Percentiles rank a stretch among this genome's conserved stretches.
Evolutionary conservation across 192 early-diverging fungal genomes (phyloP).

Genomic region (Lobosporangium transversale): DNA sequence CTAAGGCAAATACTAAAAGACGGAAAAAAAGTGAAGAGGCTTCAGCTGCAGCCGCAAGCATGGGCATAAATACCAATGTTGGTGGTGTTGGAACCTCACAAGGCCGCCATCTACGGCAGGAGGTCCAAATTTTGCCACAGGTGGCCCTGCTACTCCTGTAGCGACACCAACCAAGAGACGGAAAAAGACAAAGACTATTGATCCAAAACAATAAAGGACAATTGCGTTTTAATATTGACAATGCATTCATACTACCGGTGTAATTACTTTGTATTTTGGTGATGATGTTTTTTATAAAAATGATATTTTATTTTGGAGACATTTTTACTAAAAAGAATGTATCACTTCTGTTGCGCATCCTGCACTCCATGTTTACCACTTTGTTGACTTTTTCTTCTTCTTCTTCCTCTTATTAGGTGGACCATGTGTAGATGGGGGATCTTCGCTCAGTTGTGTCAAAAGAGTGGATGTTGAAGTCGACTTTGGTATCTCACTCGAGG

Average conservation of each 20-base stretch:
- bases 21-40: constrained; percentile 51
- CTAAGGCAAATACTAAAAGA: constrained; percentile 30
- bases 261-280: no score
- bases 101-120: constrained; percentile 15
- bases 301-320: no score
- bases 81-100: not conserved
- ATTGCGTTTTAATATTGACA: no score
- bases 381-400: constrained; percentile 44
- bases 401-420: constrained; percentile 48
- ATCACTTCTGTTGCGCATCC: no score
- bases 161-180: constrained; percentile 33
- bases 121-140: no score
- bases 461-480: constrained; percentile 10
- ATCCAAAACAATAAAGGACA: constrained; percentile 17
- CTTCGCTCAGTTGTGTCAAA: not conserved
- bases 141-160: constrained; percentile 32
- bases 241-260: no score
- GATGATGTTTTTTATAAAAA: no score
- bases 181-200: constrained; percentile 41
- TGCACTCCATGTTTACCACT: no score
- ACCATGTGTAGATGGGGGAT: no score
- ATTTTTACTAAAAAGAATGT: no score
- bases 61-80: constrained; percentile 41
- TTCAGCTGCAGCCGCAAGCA: constrained; percentile 24
- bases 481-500: constrained; percentile 2